Percentiles rank a stretch among this genome's conserved stretches.
Evolutionary conservation across 2,329 filamentous ascomycete genomes (phyloP).

Genomic region (Volutella citrinella): DNA sequence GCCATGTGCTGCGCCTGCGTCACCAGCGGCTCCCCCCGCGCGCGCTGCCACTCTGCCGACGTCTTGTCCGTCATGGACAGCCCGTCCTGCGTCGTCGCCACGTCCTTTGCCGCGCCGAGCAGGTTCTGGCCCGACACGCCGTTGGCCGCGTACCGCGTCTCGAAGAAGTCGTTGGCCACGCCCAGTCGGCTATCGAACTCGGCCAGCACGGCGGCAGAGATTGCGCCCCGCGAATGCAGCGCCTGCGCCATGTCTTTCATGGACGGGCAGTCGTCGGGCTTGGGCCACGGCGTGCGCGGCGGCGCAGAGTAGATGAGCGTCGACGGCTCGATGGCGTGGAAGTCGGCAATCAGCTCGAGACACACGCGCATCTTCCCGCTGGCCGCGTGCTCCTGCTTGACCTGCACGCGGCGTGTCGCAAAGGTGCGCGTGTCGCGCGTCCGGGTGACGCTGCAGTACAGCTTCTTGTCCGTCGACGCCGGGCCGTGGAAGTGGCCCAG

Average conservation of each 20-base stretch:
- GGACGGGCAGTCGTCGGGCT: constrained; percentile 22
- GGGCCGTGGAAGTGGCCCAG: constrained; percentile 47
- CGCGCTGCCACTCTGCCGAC: constrained; percentile 41
- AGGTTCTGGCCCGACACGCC: constrained; percentile 43
- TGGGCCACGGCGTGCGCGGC: constrained; percentile 30
- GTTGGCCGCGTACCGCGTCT: constrained; percentile 35
- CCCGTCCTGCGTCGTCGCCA: constrained; percentile 33
- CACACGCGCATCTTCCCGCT: constrained; percentile 36
- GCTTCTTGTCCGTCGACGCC: constrained; percentile 35
- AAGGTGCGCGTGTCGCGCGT: constrained; percentile 46
- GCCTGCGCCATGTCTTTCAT: constrained; percentile 4
- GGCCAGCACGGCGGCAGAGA: constrained; percentile 20
- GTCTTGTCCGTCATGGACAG: constrained; percentile 32
- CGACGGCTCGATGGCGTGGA: constrained; percentile 39
- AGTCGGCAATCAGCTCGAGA: constrained; percentile 44
- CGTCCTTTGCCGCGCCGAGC: constrained; percentile 36
- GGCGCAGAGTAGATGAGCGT: constrained; percentile 36
- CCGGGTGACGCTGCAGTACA: constrained; percentile 33
- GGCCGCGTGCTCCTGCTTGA: constrained; percentile 38
- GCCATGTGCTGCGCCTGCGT: constrained; percentile 32
- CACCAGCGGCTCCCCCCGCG: constrained; percentile 15
- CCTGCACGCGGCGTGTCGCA: constrained; percentile 43
- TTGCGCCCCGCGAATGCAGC: constrained; percentile 20
- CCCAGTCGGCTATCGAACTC: constrained; percentile 28
- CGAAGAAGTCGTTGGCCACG: constrained; percentile 28